Evolutionary conservation across 1,284 basidiomycete species (phyloP).

Genomic region (Sanguinoderma infundibulare): DNA sequence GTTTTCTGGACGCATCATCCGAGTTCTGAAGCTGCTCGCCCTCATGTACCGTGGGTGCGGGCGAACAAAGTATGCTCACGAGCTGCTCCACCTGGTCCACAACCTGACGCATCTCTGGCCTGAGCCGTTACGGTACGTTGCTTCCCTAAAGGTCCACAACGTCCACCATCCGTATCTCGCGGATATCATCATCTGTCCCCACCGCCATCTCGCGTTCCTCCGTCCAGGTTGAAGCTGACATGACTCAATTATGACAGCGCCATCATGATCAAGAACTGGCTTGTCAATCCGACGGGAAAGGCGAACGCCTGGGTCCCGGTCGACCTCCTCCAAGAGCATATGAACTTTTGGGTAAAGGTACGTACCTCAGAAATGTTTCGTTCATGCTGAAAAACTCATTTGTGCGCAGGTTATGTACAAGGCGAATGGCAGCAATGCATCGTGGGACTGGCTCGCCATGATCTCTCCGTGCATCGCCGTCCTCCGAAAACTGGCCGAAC

Average conservation of each 20-base stretch:
- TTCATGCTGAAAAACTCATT: too few species aligned
- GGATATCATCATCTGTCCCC: conserved; percentile 42
- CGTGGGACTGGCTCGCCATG: conserved; percentile 45
- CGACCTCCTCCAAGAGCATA: conserved; percentile 47
- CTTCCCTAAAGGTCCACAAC: conserved; percentile 55
- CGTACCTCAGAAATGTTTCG: background rate
- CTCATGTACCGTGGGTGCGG: conserved; percentile 39
- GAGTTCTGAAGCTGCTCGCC: conserved; percentile 37
- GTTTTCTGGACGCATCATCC: conserved; percentile 40
- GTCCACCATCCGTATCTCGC: conserved; percentile 48
- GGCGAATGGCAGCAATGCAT: conserved; percentile 40
- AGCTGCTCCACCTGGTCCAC: conserved; percentile 41
- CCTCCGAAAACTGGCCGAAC: conserved; percentile 36
- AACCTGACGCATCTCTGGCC: conserved; percentile 40
- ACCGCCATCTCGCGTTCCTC: conserved; percentile 38
- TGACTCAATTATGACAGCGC: conserved; percentile 26
- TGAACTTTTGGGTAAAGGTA: conserved; percentile 44
- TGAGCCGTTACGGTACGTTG: conserved; percentile 32
- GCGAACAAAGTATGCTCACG: conserved; percentile 40
- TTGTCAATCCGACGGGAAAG: conserved; percentile 41
- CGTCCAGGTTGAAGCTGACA: conserved; percentile 22
- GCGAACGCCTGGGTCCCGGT: conserved; percentile 36
- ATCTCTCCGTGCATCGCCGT: conserved; percentile 42
- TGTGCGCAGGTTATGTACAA: conserved; percentile 37
- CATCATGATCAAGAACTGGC: conserved; percentile 43